Conservation (phyloP, 148 eudicot species). For the Chenopodium album region DNA sequence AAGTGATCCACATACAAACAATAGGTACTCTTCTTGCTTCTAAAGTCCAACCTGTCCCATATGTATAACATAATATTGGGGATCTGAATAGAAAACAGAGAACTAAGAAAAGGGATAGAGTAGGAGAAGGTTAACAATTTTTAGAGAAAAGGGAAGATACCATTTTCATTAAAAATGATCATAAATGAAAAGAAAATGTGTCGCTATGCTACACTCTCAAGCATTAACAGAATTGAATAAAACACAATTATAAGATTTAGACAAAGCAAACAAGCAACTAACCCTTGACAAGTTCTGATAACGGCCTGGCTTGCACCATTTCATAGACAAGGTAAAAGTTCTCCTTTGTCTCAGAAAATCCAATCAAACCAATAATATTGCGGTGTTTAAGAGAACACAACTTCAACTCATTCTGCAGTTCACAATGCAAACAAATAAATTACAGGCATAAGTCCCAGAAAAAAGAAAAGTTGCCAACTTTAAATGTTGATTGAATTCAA, state of each 20-base stretch:
- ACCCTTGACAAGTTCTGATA: conserved; percentile 32
- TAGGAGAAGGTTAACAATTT: not conserved
- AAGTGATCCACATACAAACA: not conserved
- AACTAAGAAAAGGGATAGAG: not conserved
- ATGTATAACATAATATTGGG: not conserved
- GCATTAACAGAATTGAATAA: not conserved
- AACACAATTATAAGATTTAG: not conserved
- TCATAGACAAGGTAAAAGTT: conserved; percentile 40
- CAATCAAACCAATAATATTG: conserved; percentile 32
- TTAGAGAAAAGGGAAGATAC: not conserved
- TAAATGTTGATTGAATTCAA: not conserved
- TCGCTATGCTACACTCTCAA: not conserved
- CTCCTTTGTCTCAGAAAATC: conserved; percentile 32
- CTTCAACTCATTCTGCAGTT: conserved; percentile 36
- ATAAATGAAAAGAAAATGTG: not conserved
- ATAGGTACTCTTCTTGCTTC: not conserved
- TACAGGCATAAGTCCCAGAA: not conserved
- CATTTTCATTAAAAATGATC: not conserved
- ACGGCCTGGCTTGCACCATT: conserved; percentile 32
- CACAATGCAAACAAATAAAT: not conserved
- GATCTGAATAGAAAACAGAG: not conserved
- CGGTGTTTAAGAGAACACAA: conserved; percentile 23
- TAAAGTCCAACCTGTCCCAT: not conserved
- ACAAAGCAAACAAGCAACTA: conserved; percentile 16
- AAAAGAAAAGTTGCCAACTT: not conserved